Conservation (phyloP, 1,284 basidiomycete species). For the Boletus hoseneyae region DNA sequence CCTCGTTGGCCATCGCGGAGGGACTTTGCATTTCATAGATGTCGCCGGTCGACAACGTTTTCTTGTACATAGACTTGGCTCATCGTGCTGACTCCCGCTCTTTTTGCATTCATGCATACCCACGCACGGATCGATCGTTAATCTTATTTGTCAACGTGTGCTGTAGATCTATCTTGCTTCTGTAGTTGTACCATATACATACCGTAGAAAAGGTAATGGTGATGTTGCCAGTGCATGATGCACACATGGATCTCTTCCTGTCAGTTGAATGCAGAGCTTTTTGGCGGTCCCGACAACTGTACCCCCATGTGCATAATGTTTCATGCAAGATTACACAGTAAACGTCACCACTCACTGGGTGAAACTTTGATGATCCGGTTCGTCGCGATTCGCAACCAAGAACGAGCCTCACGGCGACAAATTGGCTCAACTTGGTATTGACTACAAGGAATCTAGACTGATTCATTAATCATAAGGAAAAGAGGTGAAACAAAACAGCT, state of each 20-base stretch:
- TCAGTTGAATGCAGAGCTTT: no score
- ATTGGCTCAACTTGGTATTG: background rate
- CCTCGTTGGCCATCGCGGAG: constrained; percentile 14
- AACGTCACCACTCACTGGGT: background rate
- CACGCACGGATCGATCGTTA: constrained; percentile 8
- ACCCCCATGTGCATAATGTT: constrained; percentile 8
- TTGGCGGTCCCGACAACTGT: no score
- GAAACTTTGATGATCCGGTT: background rate
- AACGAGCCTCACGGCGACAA: background rate
- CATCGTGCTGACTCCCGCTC: background rate
- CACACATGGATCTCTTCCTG: no score
- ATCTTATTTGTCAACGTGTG: constrained; percentile 16
- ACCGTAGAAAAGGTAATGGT: no score
- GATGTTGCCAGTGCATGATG: no score
- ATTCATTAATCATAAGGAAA: constrained; percentile 21
- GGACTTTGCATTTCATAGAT: constrained; percentile 18
- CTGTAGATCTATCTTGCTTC: constrained; percentile 21
- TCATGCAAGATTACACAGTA: background rate
- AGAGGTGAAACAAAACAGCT: constrained; percentile 11
- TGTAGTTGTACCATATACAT: constrained; percentile 13
- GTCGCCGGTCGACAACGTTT: background rate
- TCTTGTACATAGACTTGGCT: background rate
- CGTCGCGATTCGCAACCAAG: background rate
- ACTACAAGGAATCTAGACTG: constrained; percentile 8
- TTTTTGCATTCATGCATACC: constrained; percentile 1